Evolutionary conservation across 257 asterid genomes (phyloP), one percentile per base, ranked within the genome.

Genomic region (Nicotiana attenuata): DNA sequence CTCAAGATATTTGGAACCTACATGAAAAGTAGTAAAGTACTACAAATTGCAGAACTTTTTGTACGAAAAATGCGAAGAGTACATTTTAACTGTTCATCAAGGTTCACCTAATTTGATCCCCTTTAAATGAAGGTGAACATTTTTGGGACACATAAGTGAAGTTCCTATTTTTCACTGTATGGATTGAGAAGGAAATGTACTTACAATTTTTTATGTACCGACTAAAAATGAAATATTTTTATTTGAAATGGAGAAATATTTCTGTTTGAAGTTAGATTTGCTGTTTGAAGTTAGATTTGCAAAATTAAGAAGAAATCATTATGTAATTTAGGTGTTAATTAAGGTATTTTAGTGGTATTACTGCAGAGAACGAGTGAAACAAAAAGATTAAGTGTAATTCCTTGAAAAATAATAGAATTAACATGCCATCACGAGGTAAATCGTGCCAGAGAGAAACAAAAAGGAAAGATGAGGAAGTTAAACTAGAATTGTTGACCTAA

Each of bases 241-340:
- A 68, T 38, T n/a, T 68, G 31, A 68, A 68, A 67, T 38, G 57
- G 19, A 69, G 56, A 31, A 69, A 24, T 38, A 69, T 38, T 38
- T 38, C 17, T 69, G 77, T 10, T 10, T 69, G 55, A 69, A 67
- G 59, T 69, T 68, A 68, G 77, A 38, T 68, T 68, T 38, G 57
- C 33, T 69, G 77, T 10, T 10, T 69, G 55, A 69, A 67, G 59
- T 69, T 68, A 68, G 77, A 38, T 68, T 68, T 38, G 57, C 33
- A 68, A 68, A 57, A 20, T 38, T 68, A 67, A 67, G 55, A 68
- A 68, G 56, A 68, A 68, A 68, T 68, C 77, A n/a, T 38, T 68
- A 38, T 69, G 57, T n/a, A 20, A 68, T 22, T 7, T 14, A 45
- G 60, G 78, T 22, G 7, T 24, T 71, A 15, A 45, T 73, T 73